Percentiles rank a stretch among this genome's conserved stretches.
phyloP scores from a whole-genome alignment of 306 rosid genomes.

The Clitoria ternatea region DNA sequence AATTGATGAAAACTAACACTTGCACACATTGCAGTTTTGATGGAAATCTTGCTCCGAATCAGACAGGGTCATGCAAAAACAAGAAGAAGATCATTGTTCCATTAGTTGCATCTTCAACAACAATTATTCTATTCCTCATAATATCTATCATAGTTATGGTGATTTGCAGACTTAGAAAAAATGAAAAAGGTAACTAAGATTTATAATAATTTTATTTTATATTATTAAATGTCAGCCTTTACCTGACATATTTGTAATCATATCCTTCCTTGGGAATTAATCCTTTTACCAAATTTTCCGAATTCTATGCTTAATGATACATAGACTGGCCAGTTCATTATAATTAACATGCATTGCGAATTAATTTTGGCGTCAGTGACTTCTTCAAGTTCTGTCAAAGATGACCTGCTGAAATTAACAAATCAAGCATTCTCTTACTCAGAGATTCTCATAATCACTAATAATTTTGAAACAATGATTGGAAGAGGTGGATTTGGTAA shows the following conservation, averaged over 20 bases:
- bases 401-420: background rate
- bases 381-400: background rate
- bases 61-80: background rate
- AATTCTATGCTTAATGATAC: too few species aligned
- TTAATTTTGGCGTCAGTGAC: too few species aligned
- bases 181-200: background rate
- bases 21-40: constrained; percentile 8
- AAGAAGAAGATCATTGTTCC: constrained; percentile 17
- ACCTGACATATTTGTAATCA: too few species aligned
- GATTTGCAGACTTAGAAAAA: background rate
- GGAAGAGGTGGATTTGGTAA: constrained; percentile 48
- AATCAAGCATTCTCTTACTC: background rate
- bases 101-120: background rate
- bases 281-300: too few species aligned
- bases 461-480: constrained; percentile 9
- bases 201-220: background rate
- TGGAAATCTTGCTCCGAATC: constrained; percentile 23
- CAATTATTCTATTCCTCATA: background rate
- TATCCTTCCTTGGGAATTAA: too few species aligned
- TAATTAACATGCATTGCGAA: too few species aligned
- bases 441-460: constrained; percentile 3
- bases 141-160: background rate
- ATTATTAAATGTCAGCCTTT: too few species aligned
- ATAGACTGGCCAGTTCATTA: too few species aligned
- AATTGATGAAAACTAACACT: background rate